Base-by-base conservation (phyloP, 2,329 filamentous ascomycete species). In the Fusarium concolor region DNA sequence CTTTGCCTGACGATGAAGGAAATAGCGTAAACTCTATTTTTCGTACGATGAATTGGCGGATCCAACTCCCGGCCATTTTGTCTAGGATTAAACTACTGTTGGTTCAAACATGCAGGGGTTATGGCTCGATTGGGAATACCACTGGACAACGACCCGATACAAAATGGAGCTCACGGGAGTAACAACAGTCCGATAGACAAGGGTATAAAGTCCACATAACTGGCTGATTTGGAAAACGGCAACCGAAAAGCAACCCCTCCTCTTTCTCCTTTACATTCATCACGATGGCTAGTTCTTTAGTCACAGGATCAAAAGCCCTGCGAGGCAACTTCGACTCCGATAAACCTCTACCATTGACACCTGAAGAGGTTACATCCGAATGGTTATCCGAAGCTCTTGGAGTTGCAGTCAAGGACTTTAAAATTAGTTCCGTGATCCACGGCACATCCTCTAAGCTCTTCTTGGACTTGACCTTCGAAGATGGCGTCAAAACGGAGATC, bases 401-500 rank as follows among this genome's bases (percentile, higher is more conserved):
- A 3, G 10, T 58, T 15, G 12, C 17, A 2, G 9, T 59, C 7
- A 37, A 24, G 11, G 10, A 29, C n/a, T 58, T 28, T 1, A 29
- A 42, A 10, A 47, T 49, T 10, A 42, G 41, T 4, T 58, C 56
- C 5, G 4, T 37, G 7, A 58, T 47, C 6, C 56, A 49, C 6
- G 56, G 35, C 12, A 59, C 56, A 24, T 56, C 52, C 1, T 58
- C 53, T 2, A 59, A 58, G 24, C 28, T 58, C 15, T 59, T 59
- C 17, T 9, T 49, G 3, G 18, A 33, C 3, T 28, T 58, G 2
- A 4, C 6, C 0, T 58, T 59, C 8, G 42, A 2, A 1, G 22
- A 58, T 24, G 29, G 22, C 2, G 42, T 37, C 1, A 3, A 42
- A 2, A 59, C 53, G 0, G 35, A 50, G 17, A 42, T 58, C 2